Evolutionary conservation across 441 rosid species (phyloP).

Genomic region (Rhodomyrtus psidioides): DNA sequence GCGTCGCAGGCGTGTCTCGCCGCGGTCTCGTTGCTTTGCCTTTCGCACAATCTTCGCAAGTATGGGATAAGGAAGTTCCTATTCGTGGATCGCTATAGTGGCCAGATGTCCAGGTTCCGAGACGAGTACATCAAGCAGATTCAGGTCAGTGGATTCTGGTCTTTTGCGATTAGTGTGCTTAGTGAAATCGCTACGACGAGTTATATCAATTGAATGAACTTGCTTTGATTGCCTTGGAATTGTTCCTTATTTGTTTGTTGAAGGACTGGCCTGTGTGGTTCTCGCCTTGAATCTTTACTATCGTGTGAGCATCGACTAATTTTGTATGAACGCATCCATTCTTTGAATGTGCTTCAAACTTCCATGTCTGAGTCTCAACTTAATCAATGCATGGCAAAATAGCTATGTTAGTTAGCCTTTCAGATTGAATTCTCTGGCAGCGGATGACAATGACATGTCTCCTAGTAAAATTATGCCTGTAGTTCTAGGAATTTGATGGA

Average conservation of each 20-base stretch:
- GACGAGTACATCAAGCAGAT: conserved; percentile 35
- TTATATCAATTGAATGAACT: background rate
- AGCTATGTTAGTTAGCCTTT: background rate
- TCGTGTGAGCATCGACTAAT: background rate
- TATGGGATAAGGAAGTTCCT: conserved; percentile 66
- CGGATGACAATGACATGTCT: background rate
- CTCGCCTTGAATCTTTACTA: background rate
- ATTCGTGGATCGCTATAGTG: conserved; percentile 65
- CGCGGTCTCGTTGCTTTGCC: background rate
- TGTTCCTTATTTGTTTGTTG: background rate
- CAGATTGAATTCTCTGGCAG: background rate
- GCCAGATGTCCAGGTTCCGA: conserved; percentile 42
- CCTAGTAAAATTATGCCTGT: background rate
- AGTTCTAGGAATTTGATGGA: background rate
- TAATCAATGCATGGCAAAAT: background rate
- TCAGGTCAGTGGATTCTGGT: conserved; percentile 14
- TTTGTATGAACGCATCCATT: background rate
- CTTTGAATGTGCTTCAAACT: background rate
- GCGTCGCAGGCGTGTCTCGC: conserved; percentile 11
- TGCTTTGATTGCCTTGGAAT: background rate
- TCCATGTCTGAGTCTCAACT: background rate
- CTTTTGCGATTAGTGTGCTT: background rate
- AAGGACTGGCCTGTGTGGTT: background rate
- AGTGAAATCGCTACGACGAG: background rate
- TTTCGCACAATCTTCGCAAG: conserved; percentile 72